Conservation (phyloP, 2,329 filamentous ascomycete genomes). For the Beauveria sp. region DNA sequence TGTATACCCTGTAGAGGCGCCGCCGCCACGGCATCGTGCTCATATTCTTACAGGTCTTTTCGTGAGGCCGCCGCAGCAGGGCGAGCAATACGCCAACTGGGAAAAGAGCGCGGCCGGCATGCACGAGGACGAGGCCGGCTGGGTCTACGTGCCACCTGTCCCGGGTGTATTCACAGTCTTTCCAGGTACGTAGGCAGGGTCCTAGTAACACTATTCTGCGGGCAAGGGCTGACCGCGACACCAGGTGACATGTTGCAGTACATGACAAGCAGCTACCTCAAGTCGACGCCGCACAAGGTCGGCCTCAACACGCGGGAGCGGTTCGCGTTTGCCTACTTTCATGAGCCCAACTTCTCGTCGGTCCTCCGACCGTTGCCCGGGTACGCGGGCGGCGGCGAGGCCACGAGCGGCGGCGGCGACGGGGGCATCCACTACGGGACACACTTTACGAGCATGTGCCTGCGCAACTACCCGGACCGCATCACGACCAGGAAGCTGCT, state of each 20-base stretch:
- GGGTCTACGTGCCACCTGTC: conserved; percentile 40
- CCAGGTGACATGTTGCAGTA: conserved; percentile 45
- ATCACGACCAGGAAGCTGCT: conserved; percentile 33
- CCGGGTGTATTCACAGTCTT: conserved; percentile 41
- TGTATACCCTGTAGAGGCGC: not conserved
- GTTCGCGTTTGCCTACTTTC: conserved; percentile 43
- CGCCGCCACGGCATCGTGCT: not conserved
- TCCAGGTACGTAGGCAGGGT: conserved; percentile 26
- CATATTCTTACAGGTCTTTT: conserved; percentile 29
- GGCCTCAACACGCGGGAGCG: conserved; percentile 40
- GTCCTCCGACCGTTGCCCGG: conserved; percentile 35
- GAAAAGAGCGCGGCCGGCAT: conserved; percentile 34
- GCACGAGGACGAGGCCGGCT: conserved; percentile 36
- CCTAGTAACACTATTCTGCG: not conserved
- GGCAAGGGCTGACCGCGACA: not conserved
- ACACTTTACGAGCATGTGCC: conserved; percentile 44
- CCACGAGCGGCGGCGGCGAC: conserved; percentile 18
- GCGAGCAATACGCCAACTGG: conserved; percentile 39
- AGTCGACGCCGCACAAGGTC: conserved; percentile 43
- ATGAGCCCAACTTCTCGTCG: conserved; percentile 41
- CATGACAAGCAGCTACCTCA: conserved; percentile 37
- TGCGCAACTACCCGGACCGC: conserved; percentile 41
- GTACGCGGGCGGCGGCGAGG: conserved; percentile 20
- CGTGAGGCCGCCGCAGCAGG: conserved; percentile 33
- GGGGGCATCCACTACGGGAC: conserved; percentile 44